phyloP scores from a whole-genome alignment of 495 filamentous ascomycete species.

The Lasiosphaeriaceae sp. region DNA sequence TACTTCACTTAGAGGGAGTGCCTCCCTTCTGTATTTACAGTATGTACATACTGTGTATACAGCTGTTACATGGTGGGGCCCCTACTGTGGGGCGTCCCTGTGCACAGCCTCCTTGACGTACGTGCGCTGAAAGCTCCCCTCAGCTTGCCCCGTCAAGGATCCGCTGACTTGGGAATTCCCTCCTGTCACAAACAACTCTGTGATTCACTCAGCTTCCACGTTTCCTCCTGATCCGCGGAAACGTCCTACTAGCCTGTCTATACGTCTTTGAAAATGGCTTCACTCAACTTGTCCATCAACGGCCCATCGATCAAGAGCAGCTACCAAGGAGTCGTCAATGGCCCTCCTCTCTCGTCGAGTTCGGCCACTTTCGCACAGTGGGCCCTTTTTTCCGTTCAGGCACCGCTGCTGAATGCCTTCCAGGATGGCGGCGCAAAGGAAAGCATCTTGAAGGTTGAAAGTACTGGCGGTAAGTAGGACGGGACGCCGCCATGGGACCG shows the following conservation, averaged over 20 bases:
- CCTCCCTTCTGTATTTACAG: not conserved
- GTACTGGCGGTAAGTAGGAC: slow-evolving; percentile 67
- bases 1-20: not conserved
- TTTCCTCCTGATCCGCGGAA: not conserved
- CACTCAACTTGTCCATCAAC: slow-evolving; percentile 86
- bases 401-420: slow-evolving; percentile 86
- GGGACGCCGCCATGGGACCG: not conserved
- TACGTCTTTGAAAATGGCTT: slow-evolving; percentile 61
- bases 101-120: not conserved
- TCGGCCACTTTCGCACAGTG: slow-evolving; percentile 62
- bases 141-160: not conserved
- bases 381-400: slow-evolving; percentile 88
- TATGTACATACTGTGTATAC: too few relatives aligned
- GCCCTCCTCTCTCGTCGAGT: slow-evolving; percentile 57
- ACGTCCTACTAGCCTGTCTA: not conserved
- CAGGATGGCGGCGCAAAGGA: slow-evolving; percentile 82
- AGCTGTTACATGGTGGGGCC: too few relatives aligned
- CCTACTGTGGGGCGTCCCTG: not conserved
- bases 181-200: not conserved
- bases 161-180: not conserved
- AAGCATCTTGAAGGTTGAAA: slow-evolving; percentile 91
- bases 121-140: not conserved
- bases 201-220: not conserved
- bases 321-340: slow-evolving; percentile 84
- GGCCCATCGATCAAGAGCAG: slow-evolving; percentile 88